Base-by-base conservation (phyloP, 805 yeast species). In the Candida manassasensis region DNA sequence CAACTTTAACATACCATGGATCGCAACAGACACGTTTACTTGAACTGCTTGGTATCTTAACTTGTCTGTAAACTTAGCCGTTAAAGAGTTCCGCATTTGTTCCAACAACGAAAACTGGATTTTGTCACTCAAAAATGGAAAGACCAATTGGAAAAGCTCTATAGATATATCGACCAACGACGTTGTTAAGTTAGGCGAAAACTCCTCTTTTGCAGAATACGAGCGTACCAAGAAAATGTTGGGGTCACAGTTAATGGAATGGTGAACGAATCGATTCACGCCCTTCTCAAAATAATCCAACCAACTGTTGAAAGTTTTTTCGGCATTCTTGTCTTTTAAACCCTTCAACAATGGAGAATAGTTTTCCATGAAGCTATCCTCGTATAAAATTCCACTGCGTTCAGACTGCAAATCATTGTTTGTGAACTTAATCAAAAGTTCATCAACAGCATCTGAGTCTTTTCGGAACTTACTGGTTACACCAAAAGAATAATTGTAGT, bases 101-200 rank as follows among this genome's bases (percentile, higher is more conserved):
- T 90, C 97, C 14, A 93, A 57, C n/a, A 93, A 68, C 1, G 97
- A 87, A 39, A 82, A 80, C 50, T 90, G 97, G 35, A 93, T 83
- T 42, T 86, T 84, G 4, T 76, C 59, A 6, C 89, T 77, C 45
- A 90, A 71, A 39, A 69, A 65, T 0, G 94, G 85, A 44, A 90
- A 82, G 1, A 83, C 68, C 6, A 72, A 51, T 4, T 84, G 77
- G 51, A 88, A 85, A 2, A 89, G 67, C 40, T 82, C 87, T 49
- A 90, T 78, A 0, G 96, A 81, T 2, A 73, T 53, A 57, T 90
- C 96, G n/a, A 87, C 72, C 3, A 84, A 52, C 3, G 67, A 54
- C 0, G 69, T 61, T 3, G 54, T 38, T 16, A 67, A 46, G 16
- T 43, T 46, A 0, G 64, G 39, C 1, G 67, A 47, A 37, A 38